A percentile compares a stretch with the other conserved stretches of the same genome.
Conservation (phyloP, 1,284 basidiomycete species). For the Pseudozyma hubeiensis region DNA sequence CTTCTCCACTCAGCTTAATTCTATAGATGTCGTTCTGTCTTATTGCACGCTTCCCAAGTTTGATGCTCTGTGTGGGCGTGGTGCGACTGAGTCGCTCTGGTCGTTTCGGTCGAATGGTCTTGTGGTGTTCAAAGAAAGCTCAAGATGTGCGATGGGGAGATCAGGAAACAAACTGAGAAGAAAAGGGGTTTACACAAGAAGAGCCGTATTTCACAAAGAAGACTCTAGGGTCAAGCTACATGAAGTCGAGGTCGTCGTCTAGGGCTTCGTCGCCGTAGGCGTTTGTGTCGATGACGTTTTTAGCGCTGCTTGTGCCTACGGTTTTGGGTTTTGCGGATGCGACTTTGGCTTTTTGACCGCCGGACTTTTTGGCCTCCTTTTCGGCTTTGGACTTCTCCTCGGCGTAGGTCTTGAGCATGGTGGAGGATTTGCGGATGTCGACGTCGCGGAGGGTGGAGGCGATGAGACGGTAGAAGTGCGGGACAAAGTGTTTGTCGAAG, state of each 20-base stretch:
- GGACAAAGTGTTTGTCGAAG: slow-evolving; percentile 65
- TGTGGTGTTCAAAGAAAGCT: too few species aligned
- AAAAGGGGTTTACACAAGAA: too few species aligned
- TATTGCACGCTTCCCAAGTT: too few species aligned
- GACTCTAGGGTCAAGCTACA: slow-evolving; percentile 33
- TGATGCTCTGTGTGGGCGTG: too few species aligned
- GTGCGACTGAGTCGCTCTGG: too few species aligned
- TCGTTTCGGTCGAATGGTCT: too few species aligned
- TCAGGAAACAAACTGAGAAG: too few species aligned
- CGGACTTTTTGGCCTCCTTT: slow-evolving; percentile 61
- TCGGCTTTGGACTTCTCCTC: slow-evolving; percentile 64
- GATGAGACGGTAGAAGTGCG: slow-evolving; percentile 48
- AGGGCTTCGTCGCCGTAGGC: slow-evolving; percentile 66
- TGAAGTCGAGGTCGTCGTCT: slow-evolving; percentile 67
- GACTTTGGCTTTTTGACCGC: slow-evolving; percentile 47
- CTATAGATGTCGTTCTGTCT: neutral
- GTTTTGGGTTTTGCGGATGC: slow-evolving; percentile 57
- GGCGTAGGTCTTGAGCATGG: slow-evolving; percentile 60
- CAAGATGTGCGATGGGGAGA: too few species aligned
- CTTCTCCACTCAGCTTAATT: neutral
- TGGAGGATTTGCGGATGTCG: slow-evolving; percentile 59
- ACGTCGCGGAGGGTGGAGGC: slow-evolving; percentile 57
- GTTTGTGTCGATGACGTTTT: slow-evolving; percentile 62
- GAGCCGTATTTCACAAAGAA: too few species aligned
- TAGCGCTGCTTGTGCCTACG: slow-evolving; percentile 62